These are phyloP conservation scores for Talaromyces sp. DNA, from an alignment of 2,329 filamentous ascomycete species.

Conservation along the genomic window DNA sequence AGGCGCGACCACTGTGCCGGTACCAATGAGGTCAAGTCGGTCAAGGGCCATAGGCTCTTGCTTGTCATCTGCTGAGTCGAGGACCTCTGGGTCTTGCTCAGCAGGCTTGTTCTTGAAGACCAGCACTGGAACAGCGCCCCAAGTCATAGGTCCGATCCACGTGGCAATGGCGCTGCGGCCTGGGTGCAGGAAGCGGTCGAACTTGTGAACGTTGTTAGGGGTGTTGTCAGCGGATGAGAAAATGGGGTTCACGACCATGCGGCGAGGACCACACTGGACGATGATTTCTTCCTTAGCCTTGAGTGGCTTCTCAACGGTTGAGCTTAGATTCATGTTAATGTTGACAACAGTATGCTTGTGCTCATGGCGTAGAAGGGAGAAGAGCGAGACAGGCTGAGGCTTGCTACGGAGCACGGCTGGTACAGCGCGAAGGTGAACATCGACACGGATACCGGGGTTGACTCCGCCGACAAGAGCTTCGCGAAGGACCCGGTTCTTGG, in stretches of 20 bases:
- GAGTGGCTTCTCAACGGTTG: conserved; percentile 73
- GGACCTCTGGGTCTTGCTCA: conserved; percentile 42
- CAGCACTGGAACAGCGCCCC: conserved; percentile 87
- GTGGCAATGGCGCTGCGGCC: conserved; percentile 86
- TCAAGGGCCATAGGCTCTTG: conserved; percentile 41
- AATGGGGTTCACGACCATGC: conserved; percentile 84
- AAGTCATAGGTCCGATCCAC: conserved; percentile 87
- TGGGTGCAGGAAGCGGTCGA: conserved; percentile 86
- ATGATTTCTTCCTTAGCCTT: conserved; percentile 92
- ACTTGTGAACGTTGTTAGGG: conserved; percentile 97
- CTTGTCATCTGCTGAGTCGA: conserved; percentile 49
- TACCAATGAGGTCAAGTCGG: conserved; percentile 73
- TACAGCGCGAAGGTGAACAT: conserved; percentile 70
- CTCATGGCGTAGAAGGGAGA: conserved; percentile 89
- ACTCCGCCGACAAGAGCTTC: conserved; percentile 91
- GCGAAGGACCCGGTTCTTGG: conserved; percentile 72
- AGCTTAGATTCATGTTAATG: conserved; percentile 82
- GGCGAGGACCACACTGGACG: conserved; percentile 84
- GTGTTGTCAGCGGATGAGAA: conserved; percentile 90
- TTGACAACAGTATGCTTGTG: conserved; percentile 91
- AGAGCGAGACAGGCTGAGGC: conserved; percentile 69
- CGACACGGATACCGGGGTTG: conserved; percentile 77
- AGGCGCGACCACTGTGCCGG: conserved; percentile 82
- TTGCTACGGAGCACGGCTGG: conserved; percentile 56
- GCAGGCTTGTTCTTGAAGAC: conserved; percentile 69